These are phyloP conservation scores for Closterium sp. DNA, from an alignment of 139 green algal species.

Conservation along the genomic window DNA sequence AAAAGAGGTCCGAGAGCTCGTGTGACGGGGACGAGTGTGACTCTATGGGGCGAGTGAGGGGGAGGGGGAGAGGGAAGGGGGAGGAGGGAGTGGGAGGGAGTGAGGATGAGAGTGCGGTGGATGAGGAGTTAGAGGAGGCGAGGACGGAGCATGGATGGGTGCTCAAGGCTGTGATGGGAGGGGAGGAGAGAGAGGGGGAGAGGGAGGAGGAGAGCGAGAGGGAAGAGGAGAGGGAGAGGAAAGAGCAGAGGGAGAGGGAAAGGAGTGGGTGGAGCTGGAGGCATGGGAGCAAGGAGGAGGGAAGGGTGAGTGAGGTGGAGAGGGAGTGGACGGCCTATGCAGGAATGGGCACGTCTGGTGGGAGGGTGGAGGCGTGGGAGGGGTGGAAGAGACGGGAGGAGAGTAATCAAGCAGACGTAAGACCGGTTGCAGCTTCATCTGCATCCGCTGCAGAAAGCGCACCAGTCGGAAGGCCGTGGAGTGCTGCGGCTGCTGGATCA, in stretches of 20 bases:
- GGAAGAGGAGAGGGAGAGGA: neutral
- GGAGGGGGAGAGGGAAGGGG: neutral
- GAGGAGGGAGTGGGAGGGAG: neutral
- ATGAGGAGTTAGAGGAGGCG: neutral
- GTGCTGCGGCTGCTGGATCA: no score
- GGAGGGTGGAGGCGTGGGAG: no score
- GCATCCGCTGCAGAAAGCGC: no score
- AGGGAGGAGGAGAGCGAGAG: neutral
- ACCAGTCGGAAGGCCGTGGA: no score
- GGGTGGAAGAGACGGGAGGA: no score
- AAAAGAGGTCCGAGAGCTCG: neutral
- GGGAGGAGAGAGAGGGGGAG: neutral
- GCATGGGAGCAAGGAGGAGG: neutral
- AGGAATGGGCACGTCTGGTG: no score
- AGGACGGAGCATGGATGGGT: neutral
- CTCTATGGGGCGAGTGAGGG: neutral
- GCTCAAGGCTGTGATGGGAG: neutral
- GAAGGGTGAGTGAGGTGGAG: neutral
- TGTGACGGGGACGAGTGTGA: neutral
- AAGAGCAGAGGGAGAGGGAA: neutral
- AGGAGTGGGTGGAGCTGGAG: neutral
- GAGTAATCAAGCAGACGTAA: no score
- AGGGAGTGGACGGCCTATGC: no score
- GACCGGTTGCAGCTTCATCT: neutral
- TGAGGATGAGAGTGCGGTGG: neutral